Evolutionary conservation across 148 eudicot genomes (phyloP), one percentile per base, ranked within the genome.

Genomic region (Heliosperma pusillum): DNA sequence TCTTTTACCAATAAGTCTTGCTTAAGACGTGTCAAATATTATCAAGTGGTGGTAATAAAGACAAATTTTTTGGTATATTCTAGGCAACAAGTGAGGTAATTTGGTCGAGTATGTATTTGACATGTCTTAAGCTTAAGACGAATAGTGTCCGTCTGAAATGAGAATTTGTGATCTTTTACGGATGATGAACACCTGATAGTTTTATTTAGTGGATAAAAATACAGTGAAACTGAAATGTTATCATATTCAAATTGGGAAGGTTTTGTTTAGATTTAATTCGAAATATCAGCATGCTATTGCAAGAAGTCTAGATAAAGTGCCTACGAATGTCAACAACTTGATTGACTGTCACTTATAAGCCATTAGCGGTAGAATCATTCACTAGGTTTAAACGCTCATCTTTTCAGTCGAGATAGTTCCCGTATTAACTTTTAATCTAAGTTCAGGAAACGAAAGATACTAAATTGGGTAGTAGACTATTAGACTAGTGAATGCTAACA

Each of bases 401-500:
- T 26, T 9, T 65, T 65, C 16, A 15, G 69, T 19, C 33, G 11
- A 30, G 45, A 1, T 33, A 65, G 5, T 66, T 67, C 26, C 10
- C 2, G 0, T 19, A 40, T 10, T 6, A 42, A 67, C 70, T 40
- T 67, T 40, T 20, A 24, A 20, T 40, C 13, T 9, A 42, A 12
- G 5, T 66, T 20, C 40, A 67, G 70, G 42, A n/a, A 21, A 67
- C 17, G 47, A 66, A 67, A 67, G 70, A 67, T n/a, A 67, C 50
- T 29, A 67, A 42, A 40, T n/a, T 30, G 24, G 21, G 29, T 20
- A 40, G 53, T 67, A 42, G 53, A 67, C 22, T 42, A 42, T 5
- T 67, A 67, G 53, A 62, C 7, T 12, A 62, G 19, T 67, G 47
- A 65, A 21, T 67, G 71, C 71, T 19, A 42, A 40, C 27, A 42